Evolutionary conservation across 2,329 filamentous ascomycete species (phyloP), one percentile per base, ranked within the genome.

Genomic region (Alternaria ethzedia): DNA sequence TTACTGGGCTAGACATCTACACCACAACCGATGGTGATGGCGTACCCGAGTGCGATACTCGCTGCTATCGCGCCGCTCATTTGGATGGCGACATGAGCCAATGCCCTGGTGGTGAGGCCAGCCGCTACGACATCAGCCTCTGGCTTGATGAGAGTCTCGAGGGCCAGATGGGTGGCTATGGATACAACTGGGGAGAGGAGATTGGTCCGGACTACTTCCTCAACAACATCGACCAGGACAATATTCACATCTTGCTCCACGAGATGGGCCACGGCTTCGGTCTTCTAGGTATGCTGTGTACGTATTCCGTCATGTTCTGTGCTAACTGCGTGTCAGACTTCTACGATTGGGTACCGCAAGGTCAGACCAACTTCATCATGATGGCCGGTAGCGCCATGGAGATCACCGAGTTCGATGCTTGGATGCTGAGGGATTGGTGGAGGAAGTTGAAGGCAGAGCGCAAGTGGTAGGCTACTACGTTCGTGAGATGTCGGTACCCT

Each of bases 351-450:
- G 79, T 76, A 17, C 83, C 83, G 4, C 71, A 75, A 9, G 82
- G 82, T 3, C 70, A 81, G 50, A 72, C 71, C 6, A 81, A 71
- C 67, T 84, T 84, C 69, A 76, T 84, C 61, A 84, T 85, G 83
- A 76, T 79, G 57, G 82, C 83, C 52, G 83, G 83, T 5, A 80
- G 78, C 45, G 75, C 83, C 3, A 72, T 71, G 32, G 66, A 76
- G 44, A 73, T 85, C 15, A 85, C 83, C 4, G 83, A 85, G 41
- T 85, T 85, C 32, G 83, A 85, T 43, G 82, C 80, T 21, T 85
- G 83, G 83, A 85, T 84, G 83, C 61, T 82, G 57, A 72, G 82
- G 1, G 81, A 84, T 69, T 84, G 82, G 81, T 84, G 81, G 81
- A 74, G 73, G 63, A 75, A 78, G 60, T 64, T 79, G 54, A 75